Evolutionary conservation across 257 asterid genomes (phyloP).

Genomic region (Rubia yunnanensis): DNA sequence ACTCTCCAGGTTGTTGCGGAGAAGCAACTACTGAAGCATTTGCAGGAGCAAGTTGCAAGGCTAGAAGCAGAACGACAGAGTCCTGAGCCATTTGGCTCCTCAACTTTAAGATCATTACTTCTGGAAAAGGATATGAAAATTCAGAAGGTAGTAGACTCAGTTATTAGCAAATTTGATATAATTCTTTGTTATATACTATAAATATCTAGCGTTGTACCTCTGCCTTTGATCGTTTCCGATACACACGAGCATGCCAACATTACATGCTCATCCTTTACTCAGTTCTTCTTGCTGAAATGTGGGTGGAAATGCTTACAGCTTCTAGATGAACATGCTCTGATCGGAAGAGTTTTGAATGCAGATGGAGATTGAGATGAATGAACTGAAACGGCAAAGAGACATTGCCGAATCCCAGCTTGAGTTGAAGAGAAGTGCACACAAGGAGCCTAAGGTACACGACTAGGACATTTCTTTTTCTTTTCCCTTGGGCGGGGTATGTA

Average conservation of each 20-base stretch:
- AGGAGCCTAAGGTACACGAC: conserved; percentile 60
- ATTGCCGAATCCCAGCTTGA: conserved; percentile 72
- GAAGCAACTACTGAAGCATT: conserved; percentile 68
- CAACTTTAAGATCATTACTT: conserved; percentile 57
- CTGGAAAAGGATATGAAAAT: conserved; percentile 72
- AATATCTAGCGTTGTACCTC: not conserved
- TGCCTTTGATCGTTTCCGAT: not conserved
- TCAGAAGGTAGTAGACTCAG: conserved; percentile 53
- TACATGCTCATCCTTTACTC: not conserved
- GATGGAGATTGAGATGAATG: conserved; percentile 90
- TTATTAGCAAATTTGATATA: not conserved
- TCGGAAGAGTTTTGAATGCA: conserved; percentile 26
- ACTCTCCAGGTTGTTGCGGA: conserved; percentile 55
- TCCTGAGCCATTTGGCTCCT: conserved; percentile 61
- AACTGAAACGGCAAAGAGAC: conserved; percentile 81
- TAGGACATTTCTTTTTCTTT: not conserved
- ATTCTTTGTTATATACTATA: not conserved
- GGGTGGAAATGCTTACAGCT: not conserved
- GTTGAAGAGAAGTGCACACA: conserved; percentile 58
- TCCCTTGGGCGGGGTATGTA: too few species aligned
- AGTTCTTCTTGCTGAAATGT: not conserved
- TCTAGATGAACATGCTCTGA: not conserved
- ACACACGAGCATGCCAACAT: not conserved
- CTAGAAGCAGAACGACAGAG: conserved; percentile 89
- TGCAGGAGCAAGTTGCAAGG: conserved; percentile 84